Conservation (phyloP, 176 grass and related monocot genomes). For the Bonia amplexicaulis region DNA sequence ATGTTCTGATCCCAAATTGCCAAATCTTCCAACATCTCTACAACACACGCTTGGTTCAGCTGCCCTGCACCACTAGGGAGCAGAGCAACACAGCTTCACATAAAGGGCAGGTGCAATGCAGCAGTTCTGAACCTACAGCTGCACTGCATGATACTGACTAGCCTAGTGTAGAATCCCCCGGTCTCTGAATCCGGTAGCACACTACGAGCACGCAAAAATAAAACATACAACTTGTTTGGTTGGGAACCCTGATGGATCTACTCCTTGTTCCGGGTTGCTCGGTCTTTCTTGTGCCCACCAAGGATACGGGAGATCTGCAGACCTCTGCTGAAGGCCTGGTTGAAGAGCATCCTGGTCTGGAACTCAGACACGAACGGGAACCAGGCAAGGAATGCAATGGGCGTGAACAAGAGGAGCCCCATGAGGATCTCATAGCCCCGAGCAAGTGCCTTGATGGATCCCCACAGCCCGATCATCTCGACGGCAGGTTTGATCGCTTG, state of each 20-base stretch:
- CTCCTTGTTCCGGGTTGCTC: constrained; percentile 63
- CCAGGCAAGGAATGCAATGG: constrained; percentile 89
- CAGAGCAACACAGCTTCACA: background rate
- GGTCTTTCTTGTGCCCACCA: constrained; percentile 89
- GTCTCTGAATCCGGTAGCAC: background rate
- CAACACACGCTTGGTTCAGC: background rate
- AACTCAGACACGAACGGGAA: constrained; percentile 94
- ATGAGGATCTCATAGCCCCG: constrained; percentile 88
- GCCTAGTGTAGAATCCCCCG: background rate
- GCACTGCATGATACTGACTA: background rate
- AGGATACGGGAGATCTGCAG: constrained; percentile 97
- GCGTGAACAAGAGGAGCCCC: constrained; percentile 84
- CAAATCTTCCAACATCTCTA: background rate
- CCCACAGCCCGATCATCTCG: constrained; percentile 50
- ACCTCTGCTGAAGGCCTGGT: constrained; percentile 96
- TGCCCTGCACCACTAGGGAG: background rate
- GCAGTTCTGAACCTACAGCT: background rate
- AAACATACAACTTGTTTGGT: background rate
- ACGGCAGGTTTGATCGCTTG: constrained; percentile 71
- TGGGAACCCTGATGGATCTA: constrained; percentile 18
- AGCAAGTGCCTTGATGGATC: constrained; percentile 79
- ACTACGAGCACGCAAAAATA: background rate
- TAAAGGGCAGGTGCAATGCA: background rate
- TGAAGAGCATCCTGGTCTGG: constrained; percentile 96
- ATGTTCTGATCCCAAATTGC: background rate